phyloP scores from a whole-genome alignment of 1,284 basidiomycete species.

The Boletus hoseneyae region DNA sequence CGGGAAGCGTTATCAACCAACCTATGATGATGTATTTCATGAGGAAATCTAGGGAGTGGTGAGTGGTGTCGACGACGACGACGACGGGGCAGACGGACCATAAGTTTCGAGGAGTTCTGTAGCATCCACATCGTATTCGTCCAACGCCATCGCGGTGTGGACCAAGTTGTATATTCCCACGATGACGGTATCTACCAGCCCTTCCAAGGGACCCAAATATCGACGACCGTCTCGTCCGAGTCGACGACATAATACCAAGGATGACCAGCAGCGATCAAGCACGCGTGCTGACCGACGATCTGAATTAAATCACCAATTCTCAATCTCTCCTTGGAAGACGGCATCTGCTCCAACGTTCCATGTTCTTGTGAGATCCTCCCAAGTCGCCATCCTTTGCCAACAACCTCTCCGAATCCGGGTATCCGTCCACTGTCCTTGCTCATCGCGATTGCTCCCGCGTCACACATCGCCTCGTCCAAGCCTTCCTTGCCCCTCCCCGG shows the following conservation, averaged over 20 bases:
- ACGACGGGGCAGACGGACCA: slow-evolving; percentile 46
- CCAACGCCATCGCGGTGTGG: slow-evolving; percentile 43
- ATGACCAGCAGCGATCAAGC: slow-evolving; percentile 72
- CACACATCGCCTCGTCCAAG: slow-evolving; percentile 72
- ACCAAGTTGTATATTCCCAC: slow-evolving; percentile 19
- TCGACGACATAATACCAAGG: slow-evolving; percentile 85
- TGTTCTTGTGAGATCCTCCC: slow-evolving; percentile 80
- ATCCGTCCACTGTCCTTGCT: slow-evolving; percentile 80
- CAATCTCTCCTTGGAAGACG: slow-evolving; percentile 33
- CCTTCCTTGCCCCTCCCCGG: slow-evolving; percentile 60
- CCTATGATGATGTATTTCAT: slow-evolving; percentile 98
- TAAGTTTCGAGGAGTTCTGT: slow-evolving; percentile 93
- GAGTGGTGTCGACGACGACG: slow-evolving; percentile 13
- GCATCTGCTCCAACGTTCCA: slow-evolving; percentile 57
- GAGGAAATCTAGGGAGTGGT: slow-evolving; percentile 72
- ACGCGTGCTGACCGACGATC: slow-evolving; percentile 76
- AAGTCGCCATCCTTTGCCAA: slow-evolving; percentile 69
- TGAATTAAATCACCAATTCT: slow-evolving; percentile 61
- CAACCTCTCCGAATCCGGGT: slow-evolving; percentile 68
- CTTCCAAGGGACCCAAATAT: slow-evolving; percentile 91
- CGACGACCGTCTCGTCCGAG: slow-evolving; percentile 59
- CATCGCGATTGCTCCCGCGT: slow-evolving; percentile 81
- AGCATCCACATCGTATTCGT: slow-evolving; percentile 71
- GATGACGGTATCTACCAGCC: slow-evolving; percentile 70
- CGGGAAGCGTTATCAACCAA: slow-evolving; percentile 33